A percentile compares a stretch with the other conserved stretches of the same genome.
Conservation (phyloP, 148 eudicot genomes). For the Linanthus parryae region DNA sequence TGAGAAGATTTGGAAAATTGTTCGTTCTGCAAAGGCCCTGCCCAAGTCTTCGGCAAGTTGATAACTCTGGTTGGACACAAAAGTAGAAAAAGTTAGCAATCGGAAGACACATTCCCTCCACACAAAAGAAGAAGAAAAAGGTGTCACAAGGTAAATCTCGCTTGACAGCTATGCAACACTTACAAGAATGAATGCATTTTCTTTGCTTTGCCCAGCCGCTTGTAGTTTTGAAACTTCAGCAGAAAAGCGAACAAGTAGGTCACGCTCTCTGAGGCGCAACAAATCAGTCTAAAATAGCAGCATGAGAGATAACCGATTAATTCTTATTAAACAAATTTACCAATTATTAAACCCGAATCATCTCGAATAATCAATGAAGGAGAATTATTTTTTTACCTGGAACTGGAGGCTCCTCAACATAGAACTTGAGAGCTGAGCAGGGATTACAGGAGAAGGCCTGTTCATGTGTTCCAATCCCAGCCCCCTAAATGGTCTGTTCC, state of each 20-base stretch:
- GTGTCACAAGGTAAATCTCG: background rate
- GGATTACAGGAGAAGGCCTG: conserved; percentile 54
- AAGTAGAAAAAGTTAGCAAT: background rate
- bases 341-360: background rate
- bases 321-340: background rate
- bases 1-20: conserved; percentile 43
- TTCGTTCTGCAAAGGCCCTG: conserved; percentile 70
- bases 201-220: conserved; percentile 78
- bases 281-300: conserved; percentile 55
- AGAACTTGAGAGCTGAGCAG: conserved; percentile 57
- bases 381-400: conserved; percentile 47
- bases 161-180: conserved; percentile 19
- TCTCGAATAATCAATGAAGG: background rate
- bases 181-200: conserved; percentile 64
- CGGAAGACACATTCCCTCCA: too few relatives aligned
- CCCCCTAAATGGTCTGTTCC: conserved; percentile 72
- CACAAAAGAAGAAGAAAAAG: background rate
- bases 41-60: conserved; percentile 77
- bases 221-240: conserved; percentile 55
- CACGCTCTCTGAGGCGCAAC: conserved; percentile 83
- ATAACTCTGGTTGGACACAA: conserved; percentile 31
- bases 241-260: conserved; percentile 67
- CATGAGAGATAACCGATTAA: background rate
- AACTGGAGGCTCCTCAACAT: conserved; percentile 45
- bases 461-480: conserved; percentile 97